Evolutionary conservation across 306 rosid species (phyloP).

Genomic region (Sindora glabra): DNA sequence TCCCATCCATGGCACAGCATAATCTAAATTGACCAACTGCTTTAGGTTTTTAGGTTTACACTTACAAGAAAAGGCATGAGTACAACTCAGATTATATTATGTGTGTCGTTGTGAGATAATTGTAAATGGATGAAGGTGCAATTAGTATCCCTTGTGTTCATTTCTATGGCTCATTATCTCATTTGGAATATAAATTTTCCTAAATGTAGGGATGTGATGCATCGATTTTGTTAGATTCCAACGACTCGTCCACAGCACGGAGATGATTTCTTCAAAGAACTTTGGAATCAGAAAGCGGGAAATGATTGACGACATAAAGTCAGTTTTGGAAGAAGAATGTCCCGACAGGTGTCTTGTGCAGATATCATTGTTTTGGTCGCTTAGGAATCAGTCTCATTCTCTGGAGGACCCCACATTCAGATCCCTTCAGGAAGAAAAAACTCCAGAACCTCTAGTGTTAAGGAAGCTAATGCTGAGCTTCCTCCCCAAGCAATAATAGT

Average conservation of each 20-base stretch:
- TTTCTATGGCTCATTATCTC: background rate
- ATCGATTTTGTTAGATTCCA: conserved; percentile 28
- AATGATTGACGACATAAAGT: conserved; percentile 18
- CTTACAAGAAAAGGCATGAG: too few relatives aligned
- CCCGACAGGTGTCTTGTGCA: conserved; percentile 38
- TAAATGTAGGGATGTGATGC: conserved; percentile 40
- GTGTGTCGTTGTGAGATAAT: too few relatives aligned
- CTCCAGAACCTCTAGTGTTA: conserved; percentile 10
- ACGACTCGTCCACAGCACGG: background rate
- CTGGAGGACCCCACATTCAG: conserved; percentile 34
- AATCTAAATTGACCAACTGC: too few relatives aligned
- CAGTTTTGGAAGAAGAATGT: conserved; percentile 25
- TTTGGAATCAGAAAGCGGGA: conserved; percentile 33
- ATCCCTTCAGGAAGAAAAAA: conserved; percentile 41
- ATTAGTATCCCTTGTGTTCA: too few relatives aligned
- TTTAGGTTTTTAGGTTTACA: too few relatives aligned
- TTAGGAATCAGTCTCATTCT: conserved; percentile 16
- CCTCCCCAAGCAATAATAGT: conserved; percentile 27
- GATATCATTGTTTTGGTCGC: conserved; percentile 37
- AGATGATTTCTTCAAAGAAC: conserved; percentile 27
- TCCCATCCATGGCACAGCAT: too few relatives aligned
- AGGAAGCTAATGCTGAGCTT: conserved; percentile 33
- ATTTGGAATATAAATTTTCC: background rate
- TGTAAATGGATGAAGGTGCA: too few relatives aligned
- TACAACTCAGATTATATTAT: too few relatives aligned